phyloP scores from a whole-genome alignment of 1,284 basidiomycete species.

The Ganoderma resinaceum region DNA sequence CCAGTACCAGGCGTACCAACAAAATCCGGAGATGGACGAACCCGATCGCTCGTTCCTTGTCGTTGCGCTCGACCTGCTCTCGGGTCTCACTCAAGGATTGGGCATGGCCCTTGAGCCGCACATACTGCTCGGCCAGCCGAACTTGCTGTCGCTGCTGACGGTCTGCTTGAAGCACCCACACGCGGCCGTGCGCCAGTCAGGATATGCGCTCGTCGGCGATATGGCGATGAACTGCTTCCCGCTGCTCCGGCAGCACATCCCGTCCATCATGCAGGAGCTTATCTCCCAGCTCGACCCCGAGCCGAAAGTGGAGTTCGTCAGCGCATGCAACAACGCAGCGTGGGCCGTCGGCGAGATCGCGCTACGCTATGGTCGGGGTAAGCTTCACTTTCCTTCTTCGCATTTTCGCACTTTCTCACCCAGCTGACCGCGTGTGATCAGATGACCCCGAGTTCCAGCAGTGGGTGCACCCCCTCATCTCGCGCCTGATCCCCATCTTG shows the following conservation, averaged over 20 bases:
- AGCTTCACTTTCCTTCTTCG: conserved; percentile 33
- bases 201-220: conserved; percentile 97
- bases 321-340: conserved; percentile 99
- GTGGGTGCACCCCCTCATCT: conserved; percentile 88
- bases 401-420: conserved; percentile 12
- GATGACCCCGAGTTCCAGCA: conserved; percentile 86
- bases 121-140: conserved; percentile 74
- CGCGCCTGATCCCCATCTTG: conserved; percentile 92
- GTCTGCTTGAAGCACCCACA: conserved; percentile 94
- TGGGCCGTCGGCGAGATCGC: conserved; percentile 99
- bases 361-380: conserved; percentile 82
- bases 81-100: conserved; percentile 95
- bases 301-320: conserved; percentile 90
- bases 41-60: conserved; percentile 97
- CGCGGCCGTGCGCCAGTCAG: conserved; percentile 94
- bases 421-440: conserved; percentile 37
- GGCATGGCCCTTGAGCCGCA: conserved; percentile 79
- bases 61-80: conserved; percentile 94
- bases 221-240: conserved; percentile 96
- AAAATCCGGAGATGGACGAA: conserved; percentile 89
- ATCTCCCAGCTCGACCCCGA: conserved; percentile 92
- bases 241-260: conserved; percentile 85
- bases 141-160: conserved; percentile 80
- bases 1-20: conserved; percentile 84
- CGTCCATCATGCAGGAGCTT: conserved; percentile 90